Base-by-base conservation (phyloP, 1,284 basidiomycete species). In the Trametes sp. region DNA sequence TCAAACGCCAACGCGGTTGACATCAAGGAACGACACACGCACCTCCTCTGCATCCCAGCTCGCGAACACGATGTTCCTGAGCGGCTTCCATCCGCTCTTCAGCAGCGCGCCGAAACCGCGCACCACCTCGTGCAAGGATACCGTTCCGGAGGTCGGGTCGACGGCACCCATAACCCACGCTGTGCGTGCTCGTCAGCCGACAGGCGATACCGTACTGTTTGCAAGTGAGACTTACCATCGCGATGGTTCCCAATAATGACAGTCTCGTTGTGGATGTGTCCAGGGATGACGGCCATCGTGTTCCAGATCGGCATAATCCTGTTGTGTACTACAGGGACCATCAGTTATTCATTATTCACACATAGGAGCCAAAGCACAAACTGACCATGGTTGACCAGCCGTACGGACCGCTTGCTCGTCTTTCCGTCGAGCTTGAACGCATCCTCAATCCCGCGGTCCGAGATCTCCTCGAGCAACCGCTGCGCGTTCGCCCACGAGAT, bases 1-100 rank as follows among this genome's bases (percentile, higher is more conserved):
- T n/a, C n/a, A n/a, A n/a, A n/a, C n/a, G n/a, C n/a, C n/a, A n/a
- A n/a, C n/a, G n/a, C n/a, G n/a, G n/a, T n/a, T n/a, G n/a, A n/a
- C n/a, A n/a, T n/a, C n/a, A 8, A 10, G 14, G 23, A 10, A 21
- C 28, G 2, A 28, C 26, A 16, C n/a, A 66, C 73, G 48, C 51
- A 89, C 87, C 83, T 96, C 96, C 78, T 98, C 96, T 0, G 88
- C 96, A 75, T 96, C 95, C 95, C 94, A 98, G 65, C 88, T 92
- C 2, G 93, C 94, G 54, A 98, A 82, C 19, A 97, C 78, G 69
- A 97, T 87, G 16, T 93, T 96, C 61, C 96, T 82, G 46, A 96
- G 78, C 4, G 96, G 96, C 71, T 88, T 92, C 96, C 96, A 98
- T 23, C 95, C 96, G 14, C 78, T 80, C 67, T 79, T 80, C 24